phyloP scores from a whole-genome alignment of 495 filamentous ascomycete genomes.

The Neurospora sp. region DNA sequence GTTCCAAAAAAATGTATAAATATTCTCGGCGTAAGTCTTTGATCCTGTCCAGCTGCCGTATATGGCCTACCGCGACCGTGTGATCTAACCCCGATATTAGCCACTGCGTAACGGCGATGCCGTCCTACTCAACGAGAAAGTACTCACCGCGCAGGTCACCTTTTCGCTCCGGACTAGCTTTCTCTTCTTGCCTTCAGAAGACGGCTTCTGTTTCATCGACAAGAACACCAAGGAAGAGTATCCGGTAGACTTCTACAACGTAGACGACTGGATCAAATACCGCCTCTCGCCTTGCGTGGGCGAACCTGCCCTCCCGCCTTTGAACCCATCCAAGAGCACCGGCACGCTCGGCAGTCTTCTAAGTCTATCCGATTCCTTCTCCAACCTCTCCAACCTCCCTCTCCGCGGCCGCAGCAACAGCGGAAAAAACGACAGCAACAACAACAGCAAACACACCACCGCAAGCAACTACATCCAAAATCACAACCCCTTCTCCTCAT shows the following conservation, averaged over 20 bases:
- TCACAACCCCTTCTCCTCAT: background rate
- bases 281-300: slow-evolving; percentile 68
- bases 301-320: slow-evolving; percentile 43
- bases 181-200: slow-evolving; percentile 66
- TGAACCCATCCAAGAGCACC: slow-evolving; percentile 19
- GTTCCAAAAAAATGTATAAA: slow-evolving; percentile 80
- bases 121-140: slow-evolving; percentile 78
- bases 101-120: slow-evolving; percentile 85
- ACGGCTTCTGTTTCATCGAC: slow-evolving; percentile 83
- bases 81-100: slow-evolving; percentile 15
- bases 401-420: slow-evolving; percentile 19
- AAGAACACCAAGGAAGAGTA: slow-evolving; percentile 72
- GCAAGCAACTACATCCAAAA: background rate
- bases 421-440: slow-evolving; percentile 7
- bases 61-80: slow-evolving; percentile 1
- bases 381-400: slow-evolving; percentile 16
- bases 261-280: slow-evolving; percentile 69
- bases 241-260: slow-evolving; percentile 74
- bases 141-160: slow-evolving; percentile 89
- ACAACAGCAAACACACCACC: background rate
- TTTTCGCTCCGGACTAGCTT: slow-evolving; percentile 86
- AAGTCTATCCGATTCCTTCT: slow-evolving; percentile 23
- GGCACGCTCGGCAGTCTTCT: slow-evolving; percentile 28
- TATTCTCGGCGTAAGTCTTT: slow-evolving; percentile 56
- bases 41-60: slow-evolving; percentile 15